Base-by-base conservation (phyloP, 2,329 filamentous ascomycete genomes). In the Cadophora gregata region DNA sequence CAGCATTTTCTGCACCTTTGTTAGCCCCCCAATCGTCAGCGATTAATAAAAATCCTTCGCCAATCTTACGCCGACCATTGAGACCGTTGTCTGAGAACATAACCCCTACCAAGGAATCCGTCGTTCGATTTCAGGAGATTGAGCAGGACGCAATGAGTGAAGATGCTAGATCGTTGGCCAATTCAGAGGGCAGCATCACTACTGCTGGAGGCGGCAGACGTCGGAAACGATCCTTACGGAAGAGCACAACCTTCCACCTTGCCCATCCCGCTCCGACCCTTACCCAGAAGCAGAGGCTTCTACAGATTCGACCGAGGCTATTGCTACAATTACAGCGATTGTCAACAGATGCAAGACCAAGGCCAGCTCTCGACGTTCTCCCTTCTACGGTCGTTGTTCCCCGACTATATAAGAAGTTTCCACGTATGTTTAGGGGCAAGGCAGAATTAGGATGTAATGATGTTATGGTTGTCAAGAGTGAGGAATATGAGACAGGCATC, bases 281-380 rank as follows among this genome's bases (percentile, higher is more conserved):
- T 68, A 79, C 84, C 70, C 81, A 83, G 74, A 85, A 88, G 74
- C 90, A 90, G 75, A 70, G 71, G n/a, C 66, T 78, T 14, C 82
- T 90, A 16, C 86, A 90, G 72, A 82, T 91, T 33, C 86, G 90
- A 19, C 90, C 91, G 12, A 87, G 87, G 62, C 80, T 93, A 21
- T 80, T 93, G 6, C 82, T 94, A 6, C 91, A 95, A 77, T 80
- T 94, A 19, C 91, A 93, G 74, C 84, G 86, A 65, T 77, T 93
- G n/a, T 82, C 84, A 1, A 79, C 83, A 48, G 84, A 87, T 68
- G 82, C 81, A 19, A 85, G 91, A 27, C 89, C 90, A 0, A 83
- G 83, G 61, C 91, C 91, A 0, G 85, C 87, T 4, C 88, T 92
- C 70, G 91, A 95, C 72, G 86, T 93, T n/a, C 84, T 93, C 50